Percentiles rank a stretch among this genome's conserved stretches.
phyloP scores from a whole-genome alignment of 495 filamentous ascomycete species.

The Articulospora tetracladia region DNA sequence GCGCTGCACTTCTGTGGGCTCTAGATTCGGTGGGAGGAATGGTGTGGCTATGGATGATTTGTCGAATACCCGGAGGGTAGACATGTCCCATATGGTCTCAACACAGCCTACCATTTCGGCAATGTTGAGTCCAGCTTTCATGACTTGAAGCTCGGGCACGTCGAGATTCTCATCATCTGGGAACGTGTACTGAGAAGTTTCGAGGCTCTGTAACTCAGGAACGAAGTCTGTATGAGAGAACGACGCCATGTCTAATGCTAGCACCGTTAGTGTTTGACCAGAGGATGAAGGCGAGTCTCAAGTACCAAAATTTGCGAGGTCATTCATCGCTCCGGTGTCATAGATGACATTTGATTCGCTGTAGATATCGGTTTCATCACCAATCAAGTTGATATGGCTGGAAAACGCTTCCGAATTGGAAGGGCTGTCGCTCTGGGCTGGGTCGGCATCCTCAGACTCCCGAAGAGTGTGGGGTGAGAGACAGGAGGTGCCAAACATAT shows the following conservation, averaged over 20 bases:
- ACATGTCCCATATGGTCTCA: neutral
- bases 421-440: too few species aligned
- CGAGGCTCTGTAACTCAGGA: conserved; percentile 6
- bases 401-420: too few species aligned
- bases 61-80: neutral
- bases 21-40: conserved; percentile 27
- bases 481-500: neutral
- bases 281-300: neutral
- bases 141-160: neutral
- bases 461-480: neutral
- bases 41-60: neutral
- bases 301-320: neutral
- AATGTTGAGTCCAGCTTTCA: conserved; percentile 1
- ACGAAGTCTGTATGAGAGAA: neutral
- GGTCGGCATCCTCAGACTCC: too few species aligned
- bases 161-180: neutral
- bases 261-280: neutral
- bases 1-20: conserved; percentile 26
- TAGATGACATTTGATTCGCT: too few species aligned
- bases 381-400: too few species aligned
- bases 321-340: neutral
- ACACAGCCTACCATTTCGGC: conserved; percentile 1
- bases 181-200: conserved; percentile 12
- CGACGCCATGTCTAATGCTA: neutral
- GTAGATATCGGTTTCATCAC: too few species aligned